Percentiles rank a stretch among this genome's conserved stretches.
These are phyloP conservation scores for Prosopis cineraria DNA, from an alignment of 306 rosid species.

Conservation along the genomic window DNA sequence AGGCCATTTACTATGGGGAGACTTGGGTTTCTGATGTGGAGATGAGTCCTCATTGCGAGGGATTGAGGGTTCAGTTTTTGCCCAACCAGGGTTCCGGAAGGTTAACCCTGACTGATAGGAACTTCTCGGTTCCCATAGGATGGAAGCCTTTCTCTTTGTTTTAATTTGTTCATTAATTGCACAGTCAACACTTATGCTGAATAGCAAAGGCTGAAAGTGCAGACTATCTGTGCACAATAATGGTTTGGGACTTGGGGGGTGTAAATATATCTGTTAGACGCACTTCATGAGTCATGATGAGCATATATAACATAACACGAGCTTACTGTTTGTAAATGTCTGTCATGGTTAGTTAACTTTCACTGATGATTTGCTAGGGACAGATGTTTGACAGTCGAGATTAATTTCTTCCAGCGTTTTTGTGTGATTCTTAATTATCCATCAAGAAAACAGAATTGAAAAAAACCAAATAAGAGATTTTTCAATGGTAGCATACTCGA, in stretches of 20 bases:
- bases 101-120: slow-evolving; percentile 33
- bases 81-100: slow-evolving; percentile 23
- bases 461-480: neutral
- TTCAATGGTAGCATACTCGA: neutral
- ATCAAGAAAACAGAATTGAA: neutral
- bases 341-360: neutral
- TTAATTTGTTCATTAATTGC: neutral
- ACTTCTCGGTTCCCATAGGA: slow-evolving; percentile 40
- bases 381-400: neutral
- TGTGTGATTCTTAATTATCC: neutral
- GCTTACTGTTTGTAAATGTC: neutral
- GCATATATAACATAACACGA: neutral
- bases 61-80: slow-evolving; percentile 34
- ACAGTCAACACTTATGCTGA: too few relatives aligned
- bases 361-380: neutral
- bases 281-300: too few relatives aligned
- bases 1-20: slow-evolving; percentile 40
- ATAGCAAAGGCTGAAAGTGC: neutral
- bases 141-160: slow-evolving; percentile 46
- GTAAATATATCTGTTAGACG: neutral
- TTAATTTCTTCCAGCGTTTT: neutral
- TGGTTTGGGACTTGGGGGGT: neutral
- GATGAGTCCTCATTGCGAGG: slow-evolving; percentile 51
- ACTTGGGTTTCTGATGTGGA: slow-evolving; percentile 42
- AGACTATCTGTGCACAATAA: neutral